Evolutionary conservation across 1,284 basidiomycete genomes (phyloP), one percentile per base, ranked within the genome.

Genomic region (Leccinum solheimii): DNA sequence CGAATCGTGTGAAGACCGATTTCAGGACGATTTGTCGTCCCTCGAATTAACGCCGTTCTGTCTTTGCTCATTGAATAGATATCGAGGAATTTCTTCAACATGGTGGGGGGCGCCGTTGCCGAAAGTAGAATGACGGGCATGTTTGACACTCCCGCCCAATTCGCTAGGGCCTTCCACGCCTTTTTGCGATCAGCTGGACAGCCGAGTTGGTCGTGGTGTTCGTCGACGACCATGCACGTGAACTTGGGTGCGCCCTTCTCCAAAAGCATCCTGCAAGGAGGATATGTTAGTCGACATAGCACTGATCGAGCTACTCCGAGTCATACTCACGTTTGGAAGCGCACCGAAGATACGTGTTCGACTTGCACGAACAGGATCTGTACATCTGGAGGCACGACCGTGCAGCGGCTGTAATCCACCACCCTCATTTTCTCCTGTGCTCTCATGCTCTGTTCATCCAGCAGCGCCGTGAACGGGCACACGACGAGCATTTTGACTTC

Each of bases 51-150:
- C 3, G 27, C 30, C 2, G 23, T 52, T 3, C 19, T 30, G 6
- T 16, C 7, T 0, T 8, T 2, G 11, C 14, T n/a, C 43, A 61
- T 59, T 19, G 16, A 2, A 13, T 53, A 61, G 2, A 3, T 21
- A 4, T 62, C 0, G 5, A 62, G 7, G 3, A 61, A 32, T 3
- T 0, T 27, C 3, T 4, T 5, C 52, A 51, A 19, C n/a, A 62
- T 13, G 1, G 2, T 5, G 23, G 54, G 49, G 1, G 53, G 54
- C 10, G 21, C 26, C 0, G 53, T 19, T 3, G 40, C 49, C 8
- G 62, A 63, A 1, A 63, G n/a, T 1, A 63, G 56, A 10, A 62
- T 23, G 5, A 62, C 30, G 1, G 53, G 9, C 14, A 51, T 52
- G 7, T 36, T 16, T 38, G 51, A 26, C 1, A 3, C 0, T 14